Evolutionary conservation across 2,329 filamentous ascomycete genomes (phyloP), one percentile per base, ranked within the genome.

Genomic region (Talaromyces sp.): DNA sequence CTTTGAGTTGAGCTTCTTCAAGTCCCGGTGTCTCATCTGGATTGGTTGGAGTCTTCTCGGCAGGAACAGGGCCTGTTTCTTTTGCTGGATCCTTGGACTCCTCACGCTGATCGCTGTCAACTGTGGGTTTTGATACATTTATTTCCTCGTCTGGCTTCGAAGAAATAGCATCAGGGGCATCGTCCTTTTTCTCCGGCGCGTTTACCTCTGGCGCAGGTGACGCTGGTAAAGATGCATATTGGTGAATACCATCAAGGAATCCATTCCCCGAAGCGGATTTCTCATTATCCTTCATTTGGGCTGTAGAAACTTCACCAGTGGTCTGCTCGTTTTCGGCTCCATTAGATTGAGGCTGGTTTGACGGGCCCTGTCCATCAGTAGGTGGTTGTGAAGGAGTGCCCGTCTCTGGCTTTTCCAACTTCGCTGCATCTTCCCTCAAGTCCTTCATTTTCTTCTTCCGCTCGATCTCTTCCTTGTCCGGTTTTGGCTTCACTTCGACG

Each of bases 401-500:
- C 48, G 57, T 46, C 54, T 55, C 69, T 14, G 66, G 66, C 54
- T n/a, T n/a, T n/a, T n/a, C n/a, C n/a, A n/a, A n/a, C n/a, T 73
- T 54, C 12, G 32, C 14, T 41, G 31, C 26, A 26, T 58, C 58
- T 31, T 62, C 57, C 38, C 55, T 73, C 62, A 71, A 71, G 46
- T 62, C 57, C 38, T 57, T 73, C 61, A 71, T 72, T 61, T 72
- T 73, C 62, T 72, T 73, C 61, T 71, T 74, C 54, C 66, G 65
- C 29, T 66, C 80, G 61, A 84, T 81, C 53, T 86, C 81, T 69
- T 78, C 71, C 66, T 78, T 70, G 31, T 77, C 74, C 1, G 66
- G 64, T 54, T 73, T 75, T 7, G 66, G 67, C 17, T 68, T 69
- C 43, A 77, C 69, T 41, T 88, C 81, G 63, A 83, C 80, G 66